Percentiles rank a stretch among this genome's conserved stretches.
Conservation (phyloP, 345 rosid genomes). For the Arabis hirsuta region DNA sequence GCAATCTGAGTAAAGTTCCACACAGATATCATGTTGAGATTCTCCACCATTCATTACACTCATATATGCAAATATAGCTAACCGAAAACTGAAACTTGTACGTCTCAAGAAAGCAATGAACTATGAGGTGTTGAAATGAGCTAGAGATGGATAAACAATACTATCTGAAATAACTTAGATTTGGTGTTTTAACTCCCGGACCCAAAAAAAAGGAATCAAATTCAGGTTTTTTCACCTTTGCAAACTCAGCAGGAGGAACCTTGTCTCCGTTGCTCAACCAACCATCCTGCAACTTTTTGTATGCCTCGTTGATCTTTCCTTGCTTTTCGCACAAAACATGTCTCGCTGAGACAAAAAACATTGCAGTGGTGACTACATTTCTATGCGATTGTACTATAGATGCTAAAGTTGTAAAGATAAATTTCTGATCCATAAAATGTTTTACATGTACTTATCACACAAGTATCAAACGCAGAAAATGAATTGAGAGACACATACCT, state of each 20-base stretch:
- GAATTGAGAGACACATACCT: slow-evolving; percentile 52
- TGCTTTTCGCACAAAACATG: slow-evolving; percentile 94
- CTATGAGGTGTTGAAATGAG: slow-evolving; percentile 19
- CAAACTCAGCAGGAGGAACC: slow-evolving; percentile 98
- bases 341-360: slow-evolving; percentile 60
- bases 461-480: neutral
- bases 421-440: neutral
- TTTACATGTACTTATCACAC: neutral
- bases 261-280: slow-evolving; percentile 93
- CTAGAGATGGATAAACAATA: neutral
- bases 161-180: slow-evolving; percentile 1
- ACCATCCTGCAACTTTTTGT: slow-evolving; percentile 93
- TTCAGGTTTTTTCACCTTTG: slow-evolving; percentile 57
- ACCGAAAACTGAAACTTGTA: slow-evolving; percentile 1
- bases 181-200: neutral
- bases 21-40: slow-evolving; percentile 1
- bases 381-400: neutral
- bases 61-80: slow-evolving; percentile 8
- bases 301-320: slow-evolving; percentile 94
- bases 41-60: slow-evolving; percentile 1
- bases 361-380: neutral
- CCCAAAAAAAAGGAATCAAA: neutral
- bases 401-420: neutral
- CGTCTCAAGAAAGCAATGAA: neutral
- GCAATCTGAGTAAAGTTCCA: slow-evolving; percentile 59